Evolutionary conservation across 1,139 yeast species (phyloP), one percentile per base, ranked within the genome.

Genomic region (Pichia sp.): DNA sequence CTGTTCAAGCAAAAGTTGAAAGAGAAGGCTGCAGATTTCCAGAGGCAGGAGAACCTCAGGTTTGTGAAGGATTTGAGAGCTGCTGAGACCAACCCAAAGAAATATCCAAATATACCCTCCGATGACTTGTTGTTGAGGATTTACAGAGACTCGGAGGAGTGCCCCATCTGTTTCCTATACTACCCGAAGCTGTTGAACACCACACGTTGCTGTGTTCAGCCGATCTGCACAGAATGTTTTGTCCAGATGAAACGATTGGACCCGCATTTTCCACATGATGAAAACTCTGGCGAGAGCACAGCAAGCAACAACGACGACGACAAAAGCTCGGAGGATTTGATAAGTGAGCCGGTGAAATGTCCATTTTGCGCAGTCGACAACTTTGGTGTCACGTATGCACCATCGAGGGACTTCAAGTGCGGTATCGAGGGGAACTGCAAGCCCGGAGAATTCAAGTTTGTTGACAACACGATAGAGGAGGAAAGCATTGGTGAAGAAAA

Each of bases 141-240:
- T 23, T 91, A 91, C 69, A 71, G 80, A 48, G 72, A 79, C 51
- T 80, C 88, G 2, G 70, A 76, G 30, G 99, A 93, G 64, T 93
- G 99, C 66, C 98, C 99, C 10, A 93, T 93, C 59, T 93, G 99
- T 66, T 93, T 93, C 67, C 75, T 93, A 22, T 88, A 78, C 65
- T 88, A 85, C 65, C 99, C 99, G 1, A 75, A 78, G 46, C 81
- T 83, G 62, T 71, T 91, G 59, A 93, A 93, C 70, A 68, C 78
- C 49, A 85, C 96, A n/a, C 75, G 96, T 46, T 93, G 99, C 68
- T 93, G 99, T 66, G 78, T 81, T 48, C 98, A 93, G 67, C 93
- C 96, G 2, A 90, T 93, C 22, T 93, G 99, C 69, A 80, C 96
- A 1, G 99, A 93, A 69, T 93, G 99, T 67, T 93, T 93, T 77